phyloP scores from a whole-genome alignment of 176 grass and related monocot genomes.

The Poa pratensis region DNA sequence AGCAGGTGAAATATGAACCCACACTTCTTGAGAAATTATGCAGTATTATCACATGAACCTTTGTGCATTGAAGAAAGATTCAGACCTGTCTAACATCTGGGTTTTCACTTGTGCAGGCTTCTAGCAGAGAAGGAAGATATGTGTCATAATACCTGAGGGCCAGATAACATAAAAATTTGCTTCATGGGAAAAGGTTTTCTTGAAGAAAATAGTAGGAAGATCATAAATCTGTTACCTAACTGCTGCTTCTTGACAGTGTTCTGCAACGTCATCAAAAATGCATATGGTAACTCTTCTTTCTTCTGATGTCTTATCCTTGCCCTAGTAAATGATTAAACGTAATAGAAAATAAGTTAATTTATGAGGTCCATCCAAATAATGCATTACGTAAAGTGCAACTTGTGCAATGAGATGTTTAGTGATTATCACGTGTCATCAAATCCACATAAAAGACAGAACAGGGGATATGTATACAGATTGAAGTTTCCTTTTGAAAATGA shows the following conservation, averaged over 20 bases:
- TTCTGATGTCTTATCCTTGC: constrained; percentile 70
- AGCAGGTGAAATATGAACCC: constrained; percentile 30
- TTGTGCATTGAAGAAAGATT: constrained; percentile 9
- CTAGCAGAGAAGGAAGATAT: constrained; percentile 80
- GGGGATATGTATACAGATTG: background rate
- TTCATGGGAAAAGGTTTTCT: constrained; percentile 15
- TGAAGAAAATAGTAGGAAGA: constrained; percentile 19
- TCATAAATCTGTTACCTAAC: constrained; percentile 55
- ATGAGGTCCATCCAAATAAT: background rate
- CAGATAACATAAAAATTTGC: constrained; percentile 26
- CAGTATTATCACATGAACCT: constrained; percentile 3
- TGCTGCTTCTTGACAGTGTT: constrained; percentile 79
- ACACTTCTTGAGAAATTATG: constrained; percentile 8
- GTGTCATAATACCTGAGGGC: constrained; percentile 69
- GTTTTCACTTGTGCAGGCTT: constrained; percentile 79
- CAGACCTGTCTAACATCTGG: constrained; percentile 81
- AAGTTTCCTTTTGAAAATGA: background rate
- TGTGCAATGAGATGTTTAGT: constrained; percentile 32
- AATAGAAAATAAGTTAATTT: constrained; percentile 12
- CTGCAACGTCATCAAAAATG: constrained; percentile 86
- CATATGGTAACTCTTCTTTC: constrained; percentile 79
- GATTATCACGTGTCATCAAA: background rate
- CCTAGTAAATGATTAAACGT: constrained; percentile 48
- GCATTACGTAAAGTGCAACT: background rate
- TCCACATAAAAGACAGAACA: background rate